A percentile compares a stretch with the other conserved stretches of the same genome.
Evolutionary conservation across 768 basidiomycete genomes (phyloP).

Genomic region (Lentinus tigrinus): DNA sequence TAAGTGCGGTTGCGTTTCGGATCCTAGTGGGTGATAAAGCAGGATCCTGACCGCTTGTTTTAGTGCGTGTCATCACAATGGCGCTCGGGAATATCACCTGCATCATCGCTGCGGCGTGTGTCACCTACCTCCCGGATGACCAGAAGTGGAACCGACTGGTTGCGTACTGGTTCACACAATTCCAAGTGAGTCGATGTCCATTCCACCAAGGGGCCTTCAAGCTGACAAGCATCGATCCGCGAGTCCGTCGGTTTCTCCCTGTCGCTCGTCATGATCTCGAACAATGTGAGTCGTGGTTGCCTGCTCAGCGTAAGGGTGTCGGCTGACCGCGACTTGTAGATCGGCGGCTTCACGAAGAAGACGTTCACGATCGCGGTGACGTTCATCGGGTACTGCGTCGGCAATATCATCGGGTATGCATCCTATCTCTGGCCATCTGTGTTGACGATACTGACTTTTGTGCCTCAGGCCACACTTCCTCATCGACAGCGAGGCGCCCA

Average conservation of each 20-base stretch:
- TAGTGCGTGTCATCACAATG: conserved; percentile 15
- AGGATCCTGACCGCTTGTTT: background rate
- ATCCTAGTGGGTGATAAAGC: background rate
- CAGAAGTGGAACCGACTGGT: conserved; percentile 31
- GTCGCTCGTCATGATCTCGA: conserved; percentile 30
- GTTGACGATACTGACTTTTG: background rate
- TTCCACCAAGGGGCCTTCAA: too few species aligned
- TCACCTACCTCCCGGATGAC: conserved; percentile 30
- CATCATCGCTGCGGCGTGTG: conserved; percentile 30
- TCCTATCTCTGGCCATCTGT: background rate
- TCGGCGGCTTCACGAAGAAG: conserved; percentile 31
- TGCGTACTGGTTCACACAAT: conserved; percentile 32
- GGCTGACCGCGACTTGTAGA: conserved; percentile 6
- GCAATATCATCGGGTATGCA: conserved; percentile 18
- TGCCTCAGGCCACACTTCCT: conserved; percentile 14
- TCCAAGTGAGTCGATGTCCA: conserved; percentile 13
- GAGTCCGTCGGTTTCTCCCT: conserved; percentile 27
- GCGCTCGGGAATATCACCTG: conserved; percentile 30
- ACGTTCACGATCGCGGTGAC: conserved; percentile 30
- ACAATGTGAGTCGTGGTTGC: conserved; percentile 7
- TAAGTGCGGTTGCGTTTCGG: background rate
- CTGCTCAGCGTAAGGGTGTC: background rate
- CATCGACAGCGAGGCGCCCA: conserved; percentile 17
- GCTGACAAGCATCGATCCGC: too few species aligned
- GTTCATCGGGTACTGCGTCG: conserved; percentile 28